These are phyloP conservation scores for Bacterosira constricta DNA, from an alignment of 108 stramenopile genomes.

Conservation along the genomic window DNA sequence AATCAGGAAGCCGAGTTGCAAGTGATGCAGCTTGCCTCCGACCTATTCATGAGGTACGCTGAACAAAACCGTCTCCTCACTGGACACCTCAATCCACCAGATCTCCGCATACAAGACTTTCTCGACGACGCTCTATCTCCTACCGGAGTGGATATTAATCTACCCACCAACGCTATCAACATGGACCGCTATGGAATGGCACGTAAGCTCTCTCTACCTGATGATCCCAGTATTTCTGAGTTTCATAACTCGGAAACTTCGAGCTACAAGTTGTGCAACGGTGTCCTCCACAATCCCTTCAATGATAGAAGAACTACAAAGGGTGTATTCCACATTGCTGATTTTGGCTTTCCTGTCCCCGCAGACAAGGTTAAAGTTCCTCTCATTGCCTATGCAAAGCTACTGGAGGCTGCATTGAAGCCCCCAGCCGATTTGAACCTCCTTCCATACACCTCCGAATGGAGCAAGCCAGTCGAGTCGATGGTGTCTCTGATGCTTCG, in stretches of 20 bases:
- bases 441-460: slow-evolving; percentile 57
- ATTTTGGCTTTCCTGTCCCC: slow-evolving; percentile 63
- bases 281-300: slow-evolving; percentile 60
- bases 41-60: slow-evolving; percentile 55
- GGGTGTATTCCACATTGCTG: slow-evolving; percentile 62
- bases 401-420: slow-evolving; percentile 56
- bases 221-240: slow-evolving; percentile 42
- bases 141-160: slow-evolving; percentile 43
- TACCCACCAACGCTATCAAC: slow-evolving; percentile 45
- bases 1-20: slow-evolving; percentile 39
- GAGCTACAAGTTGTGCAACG: slow-evolving; percentile 51
- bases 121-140: slow-evolving; percentile 51
- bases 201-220: slow-evolving; percentile 55
- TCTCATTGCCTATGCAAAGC: slow-evolving; percentile 50
- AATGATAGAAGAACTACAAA: slow-evolving; percentile 62
- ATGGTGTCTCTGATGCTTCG: slow-evolving; percentile 61
- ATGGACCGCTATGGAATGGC: slow-evolving; percentile 64
- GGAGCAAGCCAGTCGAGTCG: slow-evolving; percentile 51
- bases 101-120: slow-evolving; percentile 59
- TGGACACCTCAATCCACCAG: slow-evolving; percentile 51
- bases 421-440: slow-evolving; percentile 55
- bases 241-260: slow-evolving; percentile 56
- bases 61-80: slow-evolving; percentile 61
- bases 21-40: slow-evolving; percentile 55
- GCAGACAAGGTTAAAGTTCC: slow-evolving; percentile 65